These are phyloP conservation scores for Nematocida sp. DNA, from an alignment of 371 early-diverging fungal genomes.

Conservation along the genomic window DNA sequence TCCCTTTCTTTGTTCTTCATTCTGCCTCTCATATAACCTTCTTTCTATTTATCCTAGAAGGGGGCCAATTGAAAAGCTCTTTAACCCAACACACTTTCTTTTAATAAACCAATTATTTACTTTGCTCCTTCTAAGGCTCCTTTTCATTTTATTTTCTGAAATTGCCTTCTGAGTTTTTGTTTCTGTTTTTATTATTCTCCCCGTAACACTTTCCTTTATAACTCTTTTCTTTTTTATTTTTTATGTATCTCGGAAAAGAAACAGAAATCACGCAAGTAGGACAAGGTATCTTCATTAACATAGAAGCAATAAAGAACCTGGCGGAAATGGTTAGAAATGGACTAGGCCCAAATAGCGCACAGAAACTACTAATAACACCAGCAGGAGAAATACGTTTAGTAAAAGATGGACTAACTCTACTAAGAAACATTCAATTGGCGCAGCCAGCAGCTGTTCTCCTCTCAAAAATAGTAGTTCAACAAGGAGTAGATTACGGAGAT, in stretches of 20 bases:
- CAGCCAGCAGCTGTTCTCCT: slow-evolving; percentile 98
- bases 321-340: slow-evolving; percentile 86
- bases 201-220: no score
- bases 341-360: slow-evolving; percentile 94
- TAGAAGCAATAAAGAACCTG: slow-evolving; percentile 85
- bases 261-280: slow-evolving; percentile 70
- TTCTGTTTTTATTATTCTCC: no score
- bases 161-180: no score
- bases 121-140: no score
- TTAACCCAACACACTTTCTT: no score
- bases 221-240: slow-evolving; percentile 45
- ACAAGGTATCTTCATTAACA: slow-evolving; percentile 91
- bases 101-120: no score
- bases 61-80: no score
- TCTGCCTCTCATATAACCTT: slow-evolving; percentile 8
- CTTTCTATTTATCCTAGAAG: no score
- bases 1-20: slow-evolving; percentile 17
- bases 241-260: slow-evolving; percentile 60
- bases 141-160: no score
- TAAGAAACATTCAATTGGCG: slow-evolving; percentile 91
- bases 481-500: slow-evolving; percentile 95
- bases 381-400: slow-evolving; percentile 74
- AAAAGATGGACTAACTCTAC: slow-evolving; percentile 67
- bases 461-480: slow-evolving; percentile 91
- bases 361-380: slow-evolving; percentile 75